A percentile compares a stretch with the other conserved stretches of the same genome.
phyloP scores from a whole-genome alignment of 768 basidiomycete species.

The Strobilomyces confusus region DNA sequence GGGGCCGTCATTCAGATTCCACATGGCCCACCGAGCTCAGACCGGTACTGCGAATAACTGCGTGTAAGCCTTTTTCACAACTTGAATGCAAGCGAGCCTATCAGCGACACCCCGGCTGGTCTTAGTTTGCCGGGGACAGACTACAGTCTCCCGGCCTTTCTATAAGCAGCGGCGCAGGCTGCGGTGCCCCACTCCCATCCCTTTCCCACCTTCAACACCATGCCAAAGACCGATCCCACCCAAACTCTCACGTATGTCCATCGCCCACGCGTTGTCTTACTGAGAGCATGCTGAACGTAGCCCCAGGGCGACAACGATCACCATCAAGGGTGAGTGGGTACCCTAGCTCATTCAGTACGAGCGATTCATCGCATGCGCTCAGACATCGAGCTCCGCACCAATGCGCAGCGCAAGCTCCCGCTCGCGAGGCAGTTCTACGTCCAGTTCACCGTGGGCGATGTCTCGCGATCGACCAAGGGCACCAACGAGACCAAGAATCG shows the following conservation, averaged over 20 bases:
- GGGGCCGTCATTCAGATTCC: too few relatives aligned
- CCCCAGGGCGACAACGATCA: background rate
- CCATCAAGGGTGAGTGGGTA: background rate
- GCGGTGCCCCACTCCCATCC: too few relatives aligned
- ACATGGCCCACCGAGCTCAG: too few relatives aligned
- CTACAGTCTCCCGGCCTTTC: too few relatives aligned
- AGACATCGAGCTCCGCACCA: background rate
- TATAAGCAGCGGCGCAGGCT: too few relatives aligned
- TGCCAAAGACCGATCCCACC: background rate
- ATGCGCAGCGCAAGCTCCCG: background rate
- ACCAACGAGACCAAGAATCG: too few relatives aligned
- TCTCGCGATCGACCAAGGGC: background rate
- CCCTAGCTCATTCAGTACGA: background rate
- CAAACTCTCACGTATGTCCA: background rate
- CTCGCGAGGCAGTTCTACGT: background rate
- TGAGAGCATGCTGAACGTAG: background rate
- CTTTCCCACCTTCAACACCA: background rate
- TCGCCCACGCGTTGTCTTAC: background rate
- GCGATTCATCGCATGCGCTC: background rate
- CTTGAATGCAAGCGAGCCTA: too few relatives aligned
- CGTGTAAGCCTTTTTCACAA: too few relatives aligned
- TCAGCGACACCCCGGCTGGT: too few relatives aligned
- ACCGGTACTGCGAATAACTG: too few relatives aligned
- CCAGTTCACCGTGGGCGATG: background rate
- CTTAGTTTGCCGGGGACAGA: too few relatives aligned